Evolutionary conservation across 495 filamentous ascomycete genomes (phyloP).

Genomic region (Trypethelium eluteriae): DNA sequence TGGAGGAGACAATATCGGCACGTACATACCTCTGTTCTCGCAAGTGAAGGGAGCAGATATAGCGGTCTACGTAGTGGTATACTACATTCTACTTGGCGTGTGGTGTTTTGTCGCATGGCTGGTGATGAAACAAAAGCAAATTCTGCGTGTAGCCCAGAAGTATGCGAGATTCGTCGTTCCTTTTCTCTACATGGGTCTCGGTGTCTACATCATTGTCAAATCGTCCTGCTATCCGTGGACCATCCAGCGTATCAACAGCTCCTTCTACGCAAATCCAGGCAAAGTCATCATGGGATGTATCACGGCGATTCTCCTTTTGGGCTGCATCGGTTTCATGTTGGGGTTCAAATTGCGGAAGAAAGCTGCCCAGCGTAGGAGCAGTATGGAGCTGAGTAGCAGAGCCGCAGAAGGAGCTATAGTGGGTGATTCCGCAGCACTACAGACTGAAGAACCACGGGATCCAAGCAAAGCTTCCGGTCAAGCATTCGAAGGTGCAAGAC

Average conservation of each 20-base stretch:
- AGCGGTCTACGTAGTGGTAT: slow-evolving; percentile 19
- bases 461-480: neutral
- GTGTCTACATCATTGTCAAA: slow-evolving; percentile 19
- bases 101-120: slow-evolving; percentile 20
- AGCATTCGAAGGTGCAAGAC: neutral
- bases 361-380: neutral
- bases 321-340: slow-evolving; percentile 3
- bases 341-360: neutral
- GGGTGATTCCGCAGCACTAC: neutral
- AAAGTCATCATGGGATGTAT: slow-evolving; percentile 8
- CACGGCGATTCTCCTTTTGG: slow-evolving; percentile 1
- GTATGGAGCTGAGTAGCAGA: neutral
- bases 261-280: slow-evolving; percentile 9
- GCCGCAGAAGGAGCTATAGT: slow-evolving; percentile 1
- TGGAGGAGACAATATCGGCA: slow-evolving; percentile 22
- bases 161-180: slow-evolving; percentile 15
- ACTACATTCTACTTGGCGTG: slow-evolving; percentile 21
- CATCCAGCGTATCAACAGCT: slow-evolving; percentile 4
- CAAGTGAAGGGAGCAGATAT: slow-evolving; percentile 23
- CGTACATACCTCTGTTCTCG: slow-evolving; percentile 22
- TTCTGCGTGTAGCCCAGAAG: slow-evolving; percentile 16
- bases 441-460: slow-evolving; percentile 4
- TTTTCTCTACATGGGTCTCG: slow-evolving; percentile 19
- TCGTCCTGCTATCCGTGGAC: slow-evolving; percentile 13
- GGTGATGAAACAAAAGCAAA: slow-evolving; percentile 20